A percentile compares a stretch with the other conserved stretches of the same genome.
phyloP scores from a whole-genome alignment of 2,329 filamentous ascomycete genomes.

The Neonectria magnoliae region DNA sequence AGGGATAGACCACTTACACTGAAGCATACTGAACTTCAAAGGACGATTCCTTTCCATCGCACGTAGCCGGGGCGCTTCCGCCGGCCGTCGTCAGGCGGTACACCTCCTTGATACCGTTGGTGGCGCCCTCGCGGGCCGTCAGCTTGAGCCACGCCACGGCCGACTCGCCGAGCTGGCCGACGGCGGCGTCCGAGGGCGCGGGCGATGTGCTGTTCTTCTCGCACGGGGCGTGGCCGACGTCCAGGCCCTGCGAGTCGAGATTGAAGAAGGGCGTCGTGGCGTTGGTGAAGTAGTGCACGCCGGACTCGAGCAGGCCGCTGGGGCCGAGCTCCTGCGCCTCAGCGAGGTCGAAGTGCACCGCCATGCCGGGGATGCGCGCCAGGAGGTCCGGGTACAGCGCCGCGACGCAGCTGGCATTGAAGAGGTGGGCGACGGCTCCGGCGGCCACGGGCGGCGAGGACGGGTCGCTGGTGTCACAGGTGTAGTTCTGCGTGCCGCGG shows the following conservation, averaged over 20 bases:
- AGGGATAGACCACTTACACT: slow-evolving; percentile 70
- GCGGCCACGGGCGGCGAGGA: slow-evolving; percentile 69
- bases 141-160: slow-evolving; percentile 88
- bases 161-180: slow-evolving; percentile 70
- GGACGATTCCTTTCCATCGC: slow-evolving; percentile 67
- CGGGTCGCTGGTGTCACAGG: slow-evolving; percentile 72
- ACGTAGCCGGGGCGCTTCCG: slow-evolving; percentile 78
- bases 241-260: slow-evolving; percentile 66
- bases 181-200: slow-evolving; percentile 70
- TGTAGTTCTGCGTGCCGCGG: slow-evolving; percentile 94
- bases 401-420: slow-evolving; percentile 85
- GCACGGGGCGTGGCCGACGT: slow-evolving; percentile 69
- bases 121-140: slow-evolving; percentile 60
- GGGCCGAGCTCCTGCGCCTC: slow-evolving; percentile 59
- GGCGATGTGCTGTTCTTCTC: slow-evolving; percentile 68
- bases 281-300: slow-evolving; percentile 84
- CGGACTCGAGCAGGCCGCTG: slow-evolving; percentile 71
- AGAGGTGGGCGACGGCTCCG: slow-evolving; percentile 86
- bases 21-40: slow-evolving; percentile 86
- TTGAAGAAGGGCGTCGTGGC: slow-evolving; percentile 81
- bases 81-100: slow-evolving; percentile 88
- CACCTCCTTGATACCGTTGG: slow-evolving; percentile 74
- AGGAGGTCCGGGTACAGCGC: slow-evolving; percentile 75
- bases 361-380: slow-evolving; percentile 70
- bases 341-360: slow-evolving; percentile 72